These are phyloP conservation scores for Nyctanthes arbortristis DNA, from an alignment of 257 asterid species.

Conservation along the genomic window DNA sequence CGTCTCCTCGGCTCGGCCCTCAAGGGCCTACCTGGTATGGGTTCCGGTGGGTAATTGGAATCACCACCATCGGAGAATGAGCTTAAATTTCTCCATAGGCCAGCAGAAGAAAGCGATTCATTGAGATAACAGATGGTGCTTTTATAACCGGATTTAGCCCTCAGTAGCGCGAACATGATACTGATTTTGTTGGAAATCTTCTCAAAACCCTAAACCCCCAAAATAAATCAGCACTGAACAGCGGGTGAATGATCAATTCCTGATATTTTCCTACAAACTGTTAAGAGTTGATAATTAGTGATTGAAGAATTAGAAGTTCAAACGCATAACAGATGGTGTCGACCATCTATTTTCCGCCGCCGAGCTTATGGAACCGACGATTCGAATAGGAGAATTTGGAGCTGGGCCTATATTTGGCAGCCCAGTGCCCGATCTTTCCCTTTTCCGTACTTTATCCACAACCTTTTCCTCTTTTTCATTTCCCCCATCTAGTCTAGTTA, in stretches of 20 bases:
- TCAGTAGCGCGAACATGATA: constrained; percentile 37
- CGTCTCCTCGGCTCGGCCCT: constrained; percentile 28
- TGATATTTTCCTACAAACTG: background rate
- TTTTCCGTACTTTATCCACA: too few relatives aligned
- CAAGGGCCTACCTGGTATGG: constrained; percentile 56
- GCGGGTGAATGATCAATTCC: background rate
- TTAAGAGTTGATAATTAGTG: background rate
- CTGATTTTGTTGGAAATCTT: background rate
- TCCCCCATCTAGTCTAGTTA: too few relatives aligned
- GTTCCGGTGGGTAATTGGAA: constrained; percentile 40
- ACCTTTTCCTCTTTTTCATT: too few relatives aligned
- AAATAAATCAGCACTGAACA: background rate
- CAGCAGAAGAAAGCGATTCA: constrained; percentile 19
- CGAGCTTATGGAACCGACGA: background rate
- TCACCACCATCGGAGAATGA: constrained; percentile 33
- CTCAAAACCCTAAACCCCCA: background rate
- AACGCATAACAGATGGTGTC: background rate
- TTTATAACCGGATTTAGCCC: constrained; percentile 27
- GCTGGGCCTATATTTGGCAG: too few relatives aligned
- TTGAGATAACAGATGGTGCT: background rate
- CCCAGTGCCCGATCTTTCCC: too few relatives aligned
- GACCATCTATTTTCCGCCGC: background rate
- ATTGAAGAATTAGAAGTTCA: too few relatives aligned
- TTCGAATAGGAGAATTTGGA: too few relatives aligned
- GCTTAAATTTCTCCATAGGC: constrained; percentile 24